A percentile compares a stretch with the other conserved stretches of the same genome.
These are phyloP conservation scores for Breynia disticha DNA, from an alignment of 441 rosid species.

Conservation along the genomic window DNA sequence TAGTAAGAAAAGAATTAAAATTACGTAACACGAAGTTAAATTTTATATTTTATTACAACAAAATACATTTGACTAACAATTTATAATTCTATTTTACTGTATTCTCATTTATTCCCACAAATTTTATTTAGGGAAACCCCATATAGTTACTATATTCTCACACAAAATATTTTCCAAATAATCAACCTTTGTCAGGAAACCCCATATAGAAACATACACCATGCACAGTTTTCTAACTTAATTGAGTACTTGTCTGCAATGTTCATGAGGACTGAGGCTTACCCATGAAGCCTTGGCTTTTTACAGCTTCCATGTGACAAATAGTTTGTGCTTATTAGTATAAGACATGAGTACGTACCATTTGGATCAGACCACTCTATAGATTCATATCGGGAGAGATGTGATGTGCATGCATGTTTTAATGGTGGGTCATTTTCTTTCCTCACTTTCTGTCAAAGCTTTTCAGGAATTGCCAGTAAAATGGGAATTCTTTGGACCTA, in stretches of 20 bases:
- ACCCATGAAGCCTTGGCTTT: slow-evolving; percentile 4
- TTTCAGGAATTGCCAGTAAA: neutral
- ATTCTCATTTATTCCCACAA: no score
- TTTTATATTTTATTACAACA: no score
- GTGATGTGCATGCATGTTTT: neutral
- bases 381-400: neutral
- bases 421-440: slow-evolving; percentile 13
- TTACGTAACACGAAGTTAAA: no score
- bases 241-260: no score
- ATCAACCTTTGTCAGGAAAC: slow-evolving; percentile 23
- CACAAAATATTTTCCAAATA: no score
- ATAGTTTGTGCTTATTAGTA: no score
- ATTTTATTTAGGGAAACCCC: no score
- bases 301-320: neutral
- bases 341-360: neutral
- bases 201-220: slow-evolving; percentile 24
- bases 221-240: no score
- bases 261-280: slow-evolving; percentile 3
- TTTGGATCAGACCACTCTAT: slow-evolving; percentile 6
- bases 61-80: no score
- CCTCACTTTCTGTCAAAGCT: slow-evolving; percentile 10
- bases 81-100: no score
- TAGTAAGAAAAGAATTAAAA: no score
- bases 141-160: no score
- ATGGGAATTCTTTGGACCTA: neutral